Conservation (phyloP, 495 filamentous ascomycete species). For the Stereocaulon alpinum region DNA sequence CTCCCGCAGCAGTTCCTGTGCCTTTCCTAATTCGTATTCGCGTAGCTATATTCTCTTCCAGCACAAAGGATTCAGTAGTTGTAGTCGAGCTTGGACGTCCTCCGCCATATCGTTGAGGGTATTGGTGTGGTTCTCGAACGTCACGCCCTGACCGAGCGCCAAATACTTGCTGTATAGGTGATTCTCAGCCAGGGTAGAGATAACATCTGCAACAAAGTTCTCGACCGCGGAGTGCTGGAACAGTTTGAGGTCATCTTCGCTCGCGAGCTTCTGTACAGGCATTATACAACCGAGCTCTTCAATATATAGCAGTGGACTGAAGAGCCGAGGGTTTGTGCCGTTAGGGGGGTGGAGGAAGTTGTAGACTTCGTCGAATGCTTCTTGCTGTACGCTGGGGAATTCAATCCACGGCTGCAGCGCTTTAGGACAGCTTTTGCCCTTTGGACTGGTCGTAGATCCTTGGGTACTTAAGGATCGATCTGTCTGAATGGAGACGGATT, state of each 20-base stretch:
- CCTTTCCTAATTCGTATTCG: slow-evolving; percentile 5
- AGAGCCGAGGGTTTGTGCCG: not conserved
- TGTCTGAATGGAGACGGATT: not conserved
- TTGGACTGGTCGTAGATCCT: not conserved
- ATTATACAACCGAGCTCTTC: not conserved
- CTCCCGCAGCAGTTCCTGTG: slow-evolving; percentile 7
- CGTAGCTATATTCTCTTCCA: too few relatives aligned
- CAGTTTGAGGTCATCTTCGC: not conserved
- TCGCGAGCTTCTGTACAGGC: not conserved
- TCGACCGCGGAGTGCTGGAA: not conserved
- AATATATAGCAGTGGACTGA: not conserved
- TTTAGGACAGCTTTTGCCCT: not conserved
- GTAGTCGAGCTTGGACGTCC: too few relatives aligned
- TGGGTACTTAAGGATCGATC: not conserved
- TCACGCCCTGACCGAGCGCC: too few relatives aligned
- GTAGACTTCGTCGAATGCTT: not conserved
- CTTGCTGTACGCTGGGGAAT: not conserved
- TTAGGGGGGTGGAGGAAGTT: not conserved
- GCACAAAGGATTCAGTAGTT: too few relatives aligned
- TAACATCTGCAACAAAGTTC: not conserved
- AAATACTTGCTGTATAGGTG: too few relatives aligned
- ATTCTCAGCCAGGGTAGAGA: not conserved
- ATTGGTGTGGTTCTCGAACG: slow-evolving; percentile 3
- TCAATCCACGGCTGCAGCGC: not conserved
- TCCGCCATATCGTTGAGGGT: too few relatives aligned